phyloP scores from a whole-genome alignment of 2,329 filamentous ascomycete genomes.

The Cryphonectria naterciae region DNA sequence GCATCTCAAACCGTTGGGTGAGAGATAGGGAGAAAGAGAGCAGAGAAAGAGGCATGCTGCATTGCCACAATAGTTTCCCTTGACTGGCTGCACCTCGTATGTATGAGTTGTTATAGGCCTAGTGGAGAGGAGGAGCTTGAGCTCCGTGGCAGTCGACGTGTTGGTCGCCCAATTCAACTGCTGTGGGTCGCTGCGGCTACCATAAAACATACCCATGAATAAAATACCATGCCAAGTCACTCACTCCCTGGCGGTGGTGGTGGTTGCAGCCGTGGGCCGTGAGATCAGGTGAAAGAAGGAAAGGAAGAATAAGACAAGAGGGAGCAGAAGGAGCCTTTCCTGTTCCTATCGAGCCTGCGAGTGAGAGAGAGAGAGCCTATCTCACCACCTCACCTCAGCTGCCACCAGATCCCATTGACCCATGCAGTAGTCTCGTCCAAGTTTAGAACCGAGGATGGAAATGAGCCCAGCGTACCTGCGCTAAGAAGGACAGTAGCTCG shows the following conservation, averaged over 20 bases:
- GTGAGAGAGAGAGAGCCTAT: neutral
- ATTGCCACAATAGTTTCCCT: neutral
- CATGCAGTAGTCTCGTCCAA: neutral
- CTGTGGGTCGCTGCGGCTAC: neutral
- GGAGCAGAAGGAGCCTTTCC: slow-evolving; percentile 24
- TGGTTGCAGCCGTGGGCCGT: neutral
- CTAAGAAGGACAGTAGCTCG: neutral
- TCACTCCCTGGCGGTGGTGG: too few relatives aligned
- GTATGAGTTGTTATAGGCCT: neutral
- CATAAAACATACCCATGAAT: neutral
- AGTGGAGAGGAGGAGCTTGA: neutral
- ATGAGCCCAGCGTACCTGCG: neutral
- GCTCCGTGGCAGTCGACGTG: neutral
- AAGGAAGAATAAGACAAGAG: neutral
- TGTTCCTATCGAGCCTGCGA: slow-evolving; percentile 16
- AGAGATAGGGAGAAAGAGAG: neutral
- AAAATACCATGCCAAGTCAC: neutral
- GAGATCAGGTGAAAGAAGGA: neutral
- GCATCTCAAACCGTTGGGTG: neutral
- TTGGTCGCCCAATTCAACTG: neutral
- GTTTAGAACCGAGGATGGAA: neutral
- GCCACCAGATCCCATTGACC: neutral
- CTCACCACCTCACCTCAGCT: slow-evolving; percentile 3
- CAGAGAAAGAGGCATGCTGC: neutral
- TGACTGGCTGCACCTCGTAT: too few relatives aligned